These are phyloP conservation scores for Colletotrichum cuscutae DNA, from an alignment of 2,329 filamentous ascomycete genomes.

Conservation along the genomic window DNA sequence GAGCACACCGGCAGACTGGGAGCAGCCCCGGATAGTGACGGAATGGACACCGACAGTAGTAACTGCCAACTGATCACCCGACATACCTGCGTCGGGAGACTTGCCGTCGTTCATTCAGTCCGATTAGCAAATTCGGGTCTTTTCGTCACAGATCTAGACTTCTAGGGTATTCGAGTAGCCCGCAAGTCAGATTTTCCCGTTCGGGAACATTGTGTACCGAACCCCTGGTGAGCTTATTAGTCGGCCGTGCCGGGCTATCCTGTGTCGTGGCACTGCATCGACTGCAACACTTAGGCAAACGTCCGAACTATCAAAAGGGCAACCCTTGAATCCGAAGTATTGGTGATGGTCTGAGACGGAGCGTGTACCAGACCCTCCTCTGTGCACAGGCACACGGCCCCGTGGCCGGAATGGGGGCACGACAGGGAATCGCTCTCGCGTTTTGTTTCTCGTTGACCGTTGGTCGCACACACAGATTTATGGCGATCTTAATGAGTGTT, in stretches of 20 bases:
- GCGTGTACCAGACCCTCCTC: slow-evolving; percentile 9
- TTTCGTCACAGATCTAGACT: neutral
- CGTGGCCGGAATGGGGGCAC: neutral
- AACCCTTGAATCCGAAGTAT: slow-evolving; percentile 16
- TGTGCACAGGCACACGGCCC: slow-evolving; percentile 5
- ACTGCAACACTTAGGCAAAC: neutral
- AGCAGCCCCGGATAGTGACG: neutral
- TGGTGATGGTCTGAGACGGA: slow-evolving; percentile 14
- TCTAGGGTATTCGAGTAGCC: neutral
- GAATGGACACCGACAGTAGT: neutral
- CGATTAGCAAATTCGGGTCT: slow-evolving; percentile 1
- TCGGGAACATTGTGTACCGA: neutral
- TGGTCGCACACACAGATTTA: neutral
- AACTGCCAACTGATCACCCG: neutral
- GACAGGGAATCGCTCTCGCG: neutral
- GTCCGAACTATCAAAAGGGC: slow-evolving; percentile 23
- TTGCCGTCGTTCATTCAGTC: neutral
- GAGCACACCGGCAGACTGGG: neutral
- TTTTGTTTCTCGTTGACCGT: neutral
- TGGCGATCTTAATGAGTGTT: neutral
- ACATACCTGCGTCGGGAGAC: neutral
- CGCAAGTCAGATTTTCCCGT: neutral
- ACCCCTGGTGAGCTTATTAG: neutral
- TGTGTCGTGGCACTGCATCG: neutral
- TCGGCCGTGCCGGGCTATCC: neutral